phyloP scores from a whole-genome alignment of 805 yeast species.

The Torulaspora quercuum region DNA sequence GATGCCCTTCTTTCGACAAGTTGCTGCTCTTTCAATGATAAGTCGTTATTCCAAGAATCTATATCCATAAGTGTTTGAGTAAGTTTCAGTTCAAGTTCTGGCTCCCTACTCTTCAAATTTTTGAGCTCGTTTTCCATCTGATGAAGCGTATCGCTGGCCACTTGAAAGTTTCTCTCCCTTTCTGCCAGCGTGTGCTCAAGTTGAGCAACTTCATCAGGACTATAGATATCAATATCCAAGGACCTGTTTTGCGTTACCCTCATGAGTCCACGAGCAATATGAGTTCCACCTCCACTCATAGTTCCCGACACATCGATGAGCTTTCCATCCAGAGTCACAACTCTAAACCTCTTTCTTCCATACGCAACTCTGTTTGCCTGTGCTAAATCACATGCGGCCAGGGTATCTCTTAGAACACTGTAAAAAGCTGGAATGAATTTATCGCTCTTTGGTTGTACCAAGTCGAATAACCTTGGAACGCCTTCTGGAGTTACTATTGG shows the following conservation, averaged over 20 bases:
- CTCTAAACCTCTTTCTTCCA: constrained; percentile 75
- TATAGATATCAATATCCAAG: constrained; percentile 35
- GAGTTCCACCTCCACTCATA: constrained; percentile 92
- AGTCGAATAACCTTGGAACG: constrained; percentile 80
- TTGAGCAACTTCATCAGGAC: constrained; percentile 54
- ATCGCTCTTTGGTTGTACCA: constrained; percentile 62
- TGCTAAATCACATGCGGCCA: constrained; percentile 72
- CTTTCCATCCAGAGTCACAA: constrained; percentile 90
- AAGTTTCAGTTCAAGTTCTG: constrained; percentile 61
- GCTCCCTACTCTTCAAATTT: constrained; percentile 59
- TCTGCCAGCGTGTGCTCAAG: constrained; percentile 50
- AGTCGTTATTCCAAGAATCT: constrained; percentile 54
- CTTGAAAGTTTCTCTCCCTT: constrained; percentile 53
- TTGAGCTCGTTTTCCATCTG: constrained; percentile 60
- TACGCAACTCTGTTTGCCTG: constrained; percentile 89
- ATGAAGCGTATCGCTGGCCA: constrained; percentile 47
- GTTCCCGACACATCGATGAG: constrained; percentile 92
- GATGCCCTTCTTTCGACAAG: constrained; percentile 38
- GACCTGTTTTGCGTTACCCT: constrained; percentile 37
- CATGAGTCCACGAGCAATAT: constrained; percentile 74
- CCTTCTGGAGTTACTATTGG: constrained; percentile 68
- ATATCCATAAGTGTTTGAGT: constrained; percentile 62
- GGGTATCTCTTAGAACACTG: constrained; percentile 78
- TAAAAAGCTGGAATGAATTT: constrained; percentile 85
- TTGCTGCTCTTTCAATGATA: constrained; percentile 44